These are phyloP conservation scores for Millerago galiae DNA, from an alignment of 805 yeast genomes.

Conservation along the genomic window DNA sequence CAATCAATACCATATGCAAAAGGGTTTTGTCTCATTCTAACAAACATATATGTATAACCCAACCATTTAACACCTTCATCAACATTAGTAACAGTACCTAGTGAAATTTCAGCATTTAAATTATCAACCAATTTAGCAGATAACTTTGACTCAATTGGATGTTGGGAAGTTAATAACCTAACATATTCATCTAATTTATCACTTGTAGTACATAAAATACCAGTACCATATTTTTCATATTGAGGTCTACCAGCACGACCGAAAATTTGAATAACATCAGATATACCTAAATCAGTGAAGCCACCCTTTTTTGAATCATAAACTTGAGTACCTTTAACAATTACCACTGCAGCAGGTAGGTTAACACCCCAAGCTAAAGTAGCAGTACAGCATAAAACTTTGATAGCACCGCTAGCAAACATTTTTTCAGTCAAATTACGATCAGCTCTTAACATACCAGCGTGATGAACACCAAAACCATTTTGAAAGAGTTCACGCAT, in stretches of 20 bases:
- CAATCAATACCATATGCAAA: constrained; percentile 87
- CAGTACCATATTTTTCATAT: constrained; percentile 86
- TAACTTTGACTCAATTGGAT: constrained; percentile 87
- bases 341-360: constrained; percentile 95
- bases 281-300: constrained; percentile 83
- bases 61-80: constrained; percentile 96
- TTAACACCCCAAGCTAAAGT: constrained; percentile 99
- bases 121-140: constrained; percentile 80
- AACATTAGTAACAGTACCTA: constrained; percentile 91
- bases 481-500: constrained; percentile 67
- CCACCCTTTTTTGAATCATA: constrained; percentile 96
- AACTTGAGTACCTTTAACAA: constrained; percentile 93
- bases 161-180: constrained; percentile 86
- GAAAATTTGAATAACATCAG: constrained; percentile 95
- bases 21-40: constrained; percentile 92
- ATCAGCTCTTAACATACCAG: constrained; percentile 91
- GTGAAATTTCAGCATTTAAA: constrained; percentile 90
- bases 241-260: constrained; percentile 99
- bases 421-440: constrained; percentile 84
- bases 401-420: constrained; percentile 80
- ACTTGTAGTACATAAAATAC: constrained; percentile 77
- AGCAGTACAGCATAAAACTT: constrained; percentile 91
- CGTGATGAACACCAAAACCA: constrained; percentile 95
- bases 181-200: constrained; percentile 84
- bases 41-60: constrained; percentile 94